Conservation (phyloP, 495 filamentous ascomycete species). For the Penicillium alfredii region DNA sequence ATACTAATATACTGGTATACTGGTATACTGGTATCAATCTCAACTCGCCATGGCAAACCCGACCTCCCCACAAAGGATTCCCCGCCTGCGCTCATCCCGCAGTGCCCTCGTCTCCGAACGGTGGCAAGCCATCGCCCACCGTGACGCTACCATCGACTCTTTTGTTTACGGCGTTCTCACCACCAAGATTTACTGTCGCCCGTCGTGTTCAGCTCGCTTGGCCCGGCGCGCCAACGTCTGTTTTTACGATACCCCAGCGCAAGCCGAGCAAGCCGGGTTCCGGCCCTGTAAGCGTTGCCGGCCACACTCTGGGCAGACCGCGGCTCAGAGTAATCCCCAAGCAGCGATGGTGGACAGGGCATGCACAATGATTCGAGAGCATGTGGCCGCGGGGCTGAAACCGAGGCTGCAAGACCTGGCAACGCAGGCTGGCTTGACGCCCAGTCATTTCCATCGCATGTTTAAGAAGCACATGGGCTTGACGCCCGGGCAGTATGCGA, state of each 20-base stretch:
- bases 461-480: constrained; percentile 55
- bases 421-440: constrained; percentile 46
- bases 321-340: constrained; percentile 35
- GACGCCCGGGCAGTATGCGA: constrained; percentile 53
- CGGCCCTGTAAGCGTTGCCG: constrained; percentile 61
- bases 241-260: constrained; percentile 50
- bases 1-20: neutral
- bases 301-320: constrained; percentile 38
- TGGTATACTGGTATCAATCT: too few species aligned
- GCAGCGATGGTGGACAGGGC: constrained; percentile 40
- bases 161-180: constrained; percentile 61
- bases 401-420: constrained; percentile 49
- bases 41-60: neutral
- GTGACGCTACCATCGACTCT: constrained; percentile 41
- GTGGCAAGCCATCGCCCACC: constrained; percentile 51
- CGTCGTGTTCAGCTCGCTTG: constrained; percentile 54
- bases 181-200: constrained; percentile 60
- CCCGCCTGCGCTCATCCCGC: constrained; percentile 19
- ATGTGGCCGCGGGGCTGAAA: constrained; percentile 24
- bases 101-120: constrained; percentile 32
- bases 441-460: constrained; percentile 58
- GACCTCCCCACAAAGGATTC: constrained; percentile 16
- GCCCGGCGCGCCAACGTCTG: constrained; percentile 55
- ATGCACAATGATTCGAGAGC: constrained; percentile 29
- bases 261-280: constrained; percentile 52